Evolutionary conservation across 495 filamentous ascomycete genomes (phyloP).

Genomic region (Lindgomyces ingoldianus): DNA sequence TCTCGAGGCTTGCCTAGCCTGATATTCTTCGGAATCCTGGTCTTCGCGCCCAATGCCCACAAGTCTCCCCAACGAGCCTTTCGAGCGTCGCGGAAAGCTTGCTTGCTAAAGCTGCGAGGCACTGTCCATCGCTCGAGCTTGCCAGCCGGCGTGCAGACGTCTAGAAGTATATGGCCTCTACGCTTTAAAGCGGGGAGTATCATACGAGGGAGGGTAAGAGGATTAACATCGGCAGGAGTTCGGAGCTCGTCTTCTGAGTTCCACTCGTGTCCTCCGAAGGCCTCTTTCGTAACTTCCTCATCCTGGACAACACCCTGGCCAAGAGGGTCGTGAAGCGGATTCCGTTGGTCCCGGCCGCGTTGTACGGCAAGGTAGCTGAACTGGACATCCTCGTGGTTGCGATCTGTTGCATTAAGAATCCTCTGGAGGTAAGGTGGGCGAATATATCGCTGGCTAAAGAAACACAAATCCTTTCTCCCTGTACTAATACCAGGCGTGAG

Average conservation of each 20-base stretch:
- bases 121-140: conserved; percentile 94
- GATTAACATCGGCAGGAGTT: conserved; percentile 46
- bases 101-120: conserved; percentile 73
- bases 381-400: conserved; percentile 85
- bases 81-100: conserved; percentile 86
- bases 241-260: conserved; percentile 51
- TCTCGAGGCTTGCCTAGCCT: conserved; percentile 54
- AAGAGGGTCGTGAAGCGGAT: conserved; percentile 22
- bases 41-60: conserved; percentile 95
- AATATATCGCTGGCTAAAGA: conserved; percentile 85
- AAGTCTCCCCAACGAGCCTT: conserved; percentile 91
- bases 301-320: conserved; percentile 42
- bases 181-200: conserved; percentile 83
- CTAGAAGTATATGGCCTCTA: conserved; percentile 80
- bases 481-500: conserved; percentile 61
- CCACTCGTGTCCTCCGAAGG: conserved; percentile 45
- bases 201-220: conserved; percentile 73
- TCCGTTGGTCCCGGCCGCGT: conserved; percentile 58
- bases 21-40: conserved; percentile 61
- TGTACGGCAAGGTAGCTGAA: conserved; percentile 91
- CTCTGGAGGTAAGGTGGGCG: conserved; percentile 80
- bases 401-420: conserved; percentile 65
- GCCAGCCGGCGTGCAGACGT: conserved; percentile 84
- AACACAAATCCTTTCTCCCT: conserved; percentile 85
- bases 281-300: conserved; percentile 44